These are phyloP conservation scores for Boletus semigastroideus DNA, from an alignment of 1,284 basidiomycete species.

Conservation along the genomic window DNA sequence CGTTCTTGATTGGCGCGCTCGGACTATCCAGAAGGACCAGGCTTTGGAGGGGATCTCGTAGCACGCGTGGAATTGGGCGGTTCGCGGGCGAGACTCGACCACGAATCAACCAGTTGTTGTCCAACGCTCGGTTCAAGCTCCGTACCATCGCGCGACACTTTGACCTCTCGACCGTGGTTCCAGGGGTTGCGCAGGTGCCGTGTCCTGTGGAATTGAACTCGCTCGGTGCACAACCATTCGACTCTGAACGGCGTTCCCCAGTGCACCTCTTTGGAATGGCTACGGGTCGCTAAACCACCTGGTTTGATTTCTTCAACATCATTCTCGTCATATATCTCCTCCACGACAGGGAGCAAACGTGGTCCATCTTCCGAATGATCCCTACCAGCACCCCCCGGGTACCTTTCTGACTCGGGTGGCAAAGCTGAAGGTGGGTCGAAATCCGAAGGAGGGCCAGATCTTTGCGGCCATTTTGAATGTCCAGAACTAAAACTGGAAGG, in stretches of 20 bases:
- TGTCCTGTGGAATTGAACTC: constrained; percentile 77
- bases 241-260: constrained; percentile 83
- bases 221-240: constrained; percentile 78
- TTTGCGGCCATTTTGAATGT: background rate
- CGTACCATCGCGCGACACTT: constrained; percentile 90
- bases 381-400: background rate
- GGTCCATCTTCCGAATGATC: constrained; percentile 8
- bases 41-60: constrained; percentile 2
- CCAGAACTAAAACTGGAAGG: constrained; percentile 35
- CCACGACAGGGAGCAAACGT: constrained; percentile 17
- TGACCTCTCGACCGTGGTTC: constrained; percentile 90
- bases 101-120: constrained; percentile 71
- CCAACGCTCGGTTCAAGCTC: constrained; percentile 88
- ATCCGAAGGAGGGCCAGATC: background rate
- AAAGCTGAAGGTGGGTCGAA: background rate
- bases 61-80: constrained; percentile 1
- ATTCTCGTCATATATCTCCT: constrained; percentile 9
- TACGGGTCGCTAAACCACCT: background rate
- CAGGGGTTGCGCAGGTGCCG: constrained; percentile 87
- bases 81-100: constrained; percentile 48
- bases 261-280: constrained; percentile 21
- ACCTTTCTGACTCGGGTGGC: background rate
- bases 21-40: background rate
- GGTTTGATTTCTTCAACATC: constrained; percentile 4
- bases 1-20: background rate